Percentiles rank a stretch among this genome's conserved stretches.
Evolutionary conservation across 1,139 yeast species (phyloP).

Genomic region (Blastobotrys aristatus): DNA sequence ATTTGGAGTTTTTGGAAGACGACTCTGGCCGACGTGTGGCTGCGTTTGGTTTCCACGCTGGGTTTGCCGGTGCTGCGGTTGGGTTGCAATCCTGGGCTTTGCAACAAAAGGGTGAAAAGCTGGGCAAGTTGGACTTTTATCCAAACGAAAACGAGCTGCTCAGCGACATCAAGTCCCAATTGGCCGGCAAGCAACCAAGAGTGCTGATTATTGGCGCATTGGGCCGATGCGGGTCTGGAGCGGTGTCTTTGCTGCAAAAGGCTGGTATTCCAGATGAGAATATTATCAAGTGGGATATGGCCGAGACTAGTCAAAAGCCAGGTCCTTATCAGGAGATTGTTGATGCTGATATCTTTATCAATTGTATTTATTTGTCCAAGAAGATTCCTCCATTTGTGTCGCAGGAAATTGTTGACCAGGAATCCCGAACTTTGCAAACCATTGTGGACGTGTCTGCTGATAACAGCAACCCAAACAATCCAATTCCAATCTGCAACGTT

Average conservation of each 20-base stretch:
- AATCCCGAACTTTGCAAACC: constrained; percentile 71
- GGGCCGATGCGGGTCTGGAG: constrained; percentile 99
- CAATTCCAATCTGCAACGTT: constrained; percentile 84
- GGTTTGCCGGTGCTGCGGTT: constrained; percentile 97
- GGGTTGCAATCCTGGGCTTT: constrained; percentile 94
- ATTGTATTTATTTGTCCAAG: constrained; percentile 89
- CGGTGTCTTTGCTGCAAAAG: constrained; percentile 73
- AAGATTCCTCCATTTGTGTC: constrained; percentile 92
- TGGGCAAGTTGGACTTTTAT: constrained; percentile 67
- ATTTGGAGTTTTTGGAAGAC: constrained; percentile 88
- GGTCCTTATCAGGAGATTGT: constrained; percentile 96
- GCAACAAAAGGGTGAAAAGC: constrained; percentile 69
- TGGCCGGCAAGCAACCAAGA: constrained; percentile 62
- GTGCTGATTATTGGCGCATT: constrained; percentile 92
- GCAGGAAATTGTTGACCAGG: constrained; percentile 57
- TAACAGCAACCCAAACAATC: constrained; percentile 97
- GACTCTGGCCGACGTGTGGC: constrained; percentile 98
- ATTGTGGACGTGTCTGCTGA: constrained; percentile 98
- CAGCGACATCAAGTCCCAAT: constrained; percentile 57
- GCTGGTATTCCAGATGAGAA: constrained; percentile 84
- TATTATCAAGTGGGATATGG: constrained; percentile 91
- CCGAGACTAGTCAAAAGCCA: constrained; percentile 86
- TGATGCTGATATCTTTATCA: constrained; percentile 78
- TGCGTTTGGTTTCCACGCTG: constrained; percentile 97
- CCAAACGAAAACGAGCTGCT: constrained; percentile 73